Base-by-base conservation (phyloP, 495 filamentous ascomycete species). In the Trichoderma virens region DNA sequence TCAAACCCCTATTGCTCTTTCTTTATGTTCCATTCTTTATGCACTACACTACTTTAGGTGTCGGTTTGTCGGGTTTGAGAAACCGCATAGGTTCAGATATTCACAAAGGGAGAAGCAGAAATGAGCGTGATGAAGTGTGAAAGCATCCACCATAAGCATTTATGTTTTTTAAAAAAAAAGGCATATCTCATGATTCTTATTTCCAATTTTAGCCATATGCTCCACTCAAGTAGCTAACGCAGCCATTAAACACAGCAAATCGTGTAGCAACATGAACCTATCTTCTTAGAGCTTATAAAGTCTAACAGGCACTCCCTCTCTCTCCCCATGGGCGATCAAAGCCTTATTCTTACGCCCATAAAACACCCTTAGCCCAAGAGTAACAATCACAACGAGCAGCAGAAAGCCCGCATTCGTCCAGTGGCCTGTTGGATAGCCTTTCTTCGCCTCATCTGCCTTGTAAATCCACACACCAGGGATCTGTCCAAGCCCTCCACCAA, bases 401-500 rank as follows among this genome's bases (percentile, higher is more conserved):
- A 82, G 63, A 60, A 82, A 70, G 2, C 67, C 78, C 1, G 76
- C 76, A 64, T 83, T 82, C 9, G 73, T 75, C 78, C 78, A 83
- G 62, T 81, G 86, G 0, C 87, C 88, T 0, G 88, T 91, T 3
- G 88, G 87, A 73, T 86, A 91, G 0, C 88, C 88, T 5, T 56
- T 70, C 38, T 74, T 72, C 16, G 75, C 80, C 69, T 91, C 87
- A 47, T 86, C 73, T 0, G 79, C 74, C 67, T 86, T 87, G 72
- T 89, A 91, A 47, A 90, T 89, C 83, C 86, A 91, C 6, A 90
- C 86, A 0, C 87, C 87, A 0, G 84, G 83, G 28, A 90, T 89
- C 70, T 90, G 86, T 5, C 87, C 88, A 0, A 86, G 82, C 0
- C 84, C 85, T 14, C 73, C 76, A 0, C 87, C 88, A 38, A 88